Percentiles rank a stretch among this genome's conserved stretches.
phyloP scores from a whole-genome alignment of 2,329 filamentous ascomycete species.

The Phoma sp. region DNA sequence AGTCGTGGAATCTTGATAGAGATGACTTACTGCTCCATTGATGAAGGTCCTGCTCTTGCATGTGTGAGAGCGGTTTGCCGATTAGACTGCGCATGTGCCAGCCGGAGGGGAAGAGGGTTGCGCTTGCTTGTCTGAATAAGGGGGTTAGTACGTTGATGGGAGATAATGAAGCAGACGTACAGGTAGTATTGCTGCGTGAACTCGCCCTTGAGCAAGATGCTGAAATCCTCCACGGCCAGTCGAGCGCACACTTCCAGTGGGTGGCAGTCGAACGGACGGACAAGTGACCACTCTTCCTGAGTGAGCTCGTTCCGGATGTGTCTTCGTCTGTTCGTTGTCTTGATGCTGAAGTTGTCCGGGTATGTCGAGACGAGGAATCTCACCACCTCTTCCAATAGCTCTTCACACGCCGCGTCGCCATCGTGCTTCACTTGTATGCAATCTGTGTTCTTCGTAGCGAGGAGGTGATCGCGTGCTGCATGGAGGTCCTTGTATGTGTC shows the following conservation, averaged over 20 bases:
- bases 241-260: constrained; percentile 59
- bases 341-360: constrained; percentile 51
- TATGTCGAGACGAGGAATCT: constrained; percentile 54
- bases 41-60: constrained; percentile 55
- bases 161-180: constrained; percentile 33
- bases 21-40: constrained; percentile 58
- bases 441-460: constrained; percentile 47
- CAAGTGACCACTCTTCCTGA: constrained; percentile 52
- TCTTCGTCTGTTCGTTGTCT: constrained; percentile 14
- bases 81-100: constrained; percentile 59
- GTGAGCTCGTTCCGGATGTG: constrained; percentile 53
- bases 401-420: constrained; percentile 54
- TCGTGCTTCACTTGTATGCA: constrained; percentile 56
- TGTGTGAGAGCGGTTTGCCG: constrained; percentile 55
- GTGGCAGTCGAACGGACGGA: constrained; percentile 44
- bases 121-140: constrained; percentile 53
- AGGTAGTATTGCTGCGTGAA: constrained; percentile 57
- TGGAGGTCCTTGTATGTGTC: constrained; percentile 55
- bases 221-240: constrained; percentile 61
- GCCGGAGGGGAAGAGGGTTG: constrained; percentile 61
- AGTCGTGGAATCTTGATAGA: constrained; percentile 32
- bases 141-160: not conserved
- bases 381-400: constrained; percentile 55
- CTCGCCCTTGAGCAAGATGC: constrained; percentile 54
- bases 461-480: constrained; percentile 49